These are phyloP conservation scores for Kitagawia praeruptora DNA, from an alignment of 129 eudicot species.

Conservation along the genomic window DNA sequence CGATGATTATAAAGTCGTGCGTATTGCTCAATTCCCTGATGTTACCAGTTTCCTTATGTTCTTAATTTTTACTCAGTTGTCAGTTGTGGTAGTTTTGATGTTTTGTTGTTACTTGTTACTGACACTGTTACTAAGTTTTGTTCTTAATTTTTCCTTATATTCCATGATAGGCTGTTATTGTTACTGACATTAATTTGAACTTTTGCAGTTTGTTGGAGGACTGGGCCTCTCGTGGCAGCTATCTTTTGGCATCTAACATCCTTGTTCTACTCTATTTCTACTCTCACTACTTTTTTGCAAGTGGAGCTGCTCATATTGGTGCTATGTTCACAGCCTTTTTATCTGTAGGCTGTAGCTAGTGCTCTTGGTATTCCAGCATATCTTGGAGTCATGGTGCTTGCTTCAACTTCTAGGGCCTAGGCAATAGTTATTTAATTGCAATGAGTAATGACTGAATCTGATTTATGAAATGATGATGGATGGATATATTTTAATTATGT, in stretches of 20 bases:
- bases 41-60: too few relatives aligned
- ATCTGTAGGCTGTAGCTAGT: constrained; percentile 77
- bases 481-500: too few relatives aligned
- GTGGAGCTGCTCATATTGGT: constrained; percentile 46
- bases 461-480: too few relatives aligned
- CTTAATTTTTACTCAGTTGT: too few relatives aligned
- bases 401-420: constrained; percentile 21
- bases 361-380: constrained; percentile 89
- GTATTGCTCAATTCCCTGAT: too few relatives aligned
- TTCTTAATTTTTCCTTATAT: too few relatives aligned
- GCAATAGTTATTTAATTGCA: too few relatives aligned
- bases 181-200: background rate
- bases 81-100: too few relatives aligned
- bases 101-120: background rate
- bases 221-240: constrained; percentile 93
- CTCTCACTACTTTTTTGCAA: constrained; percentile 67
- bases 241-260: constrained; percentile 87
- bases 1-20: too few relatives aligned
- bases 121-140: too few relatives aligned
- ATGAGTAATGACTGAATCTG: too few relatives aligned
- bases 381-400: constrained; percentile 70
- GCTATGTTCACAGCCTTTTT: constrained; percentile 99
- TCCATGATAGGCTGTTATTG: background rate
- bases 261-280: constrained; percentile 92
- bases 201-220: constrained; percentile 91